Evolutionary conservation across 2,329 filamentous ascomycete species (phyloP).

Genomic region (Arthroderma sp.): DNA sequence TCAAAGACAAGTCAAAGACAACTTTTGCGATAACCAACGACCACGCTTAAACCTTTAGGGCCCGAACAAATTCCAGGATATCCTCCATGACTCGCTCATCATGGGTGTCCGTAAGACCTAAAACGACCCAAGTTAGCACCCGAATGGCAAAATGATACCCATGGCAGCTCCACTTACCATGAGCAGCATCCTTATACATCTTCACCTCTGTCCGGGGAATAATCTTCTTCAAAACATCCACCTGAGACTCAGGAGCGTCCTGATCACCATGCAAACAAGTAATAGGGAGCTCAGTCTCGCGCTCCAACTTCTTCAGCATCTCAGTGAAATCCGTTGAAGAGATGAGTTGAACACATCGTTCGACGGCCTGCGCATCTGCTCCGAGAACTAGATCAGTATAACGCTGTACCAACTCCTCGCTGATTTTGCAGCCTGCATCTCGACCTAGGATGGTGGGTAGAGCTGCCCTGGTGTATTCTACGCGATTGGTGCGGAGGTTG

Average conservation of each 20-base stretch:
- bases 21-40: background rate
- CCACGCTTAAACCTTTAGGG: background rate
- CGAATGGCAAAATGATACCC: background rate
- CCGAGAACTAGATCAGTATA: constrained; percentile 18
- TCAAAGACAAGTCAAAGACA: too few relatives aligned
- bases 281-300: constrained; percentile 14
- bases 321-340: constrained; percentile 19
- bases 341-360: constrained; percentile 22
- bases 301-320: constrained; percentile 15
- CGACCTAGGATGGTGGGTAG: constrained; percentile 18
- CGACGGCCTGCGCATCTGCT: constrained; percentile 21
- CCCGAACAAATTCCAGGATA: constrained; percentile 5
- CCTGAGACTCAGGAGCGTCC: constrained; percentile 19
- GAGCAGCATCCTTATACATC: constrained; percentile 20
- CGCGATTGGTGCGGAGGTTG: constrained; percentile 17
- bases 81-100: constrained; percentile 1
- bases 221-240: constrained; percentile 18
- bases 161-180: constrained; percentile 14
- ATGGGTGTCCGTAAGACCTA: constrained; percentile 5
- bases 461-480: constrained; percentile 15
- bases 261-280: constrained; percentile 21
- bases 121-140: background rate
- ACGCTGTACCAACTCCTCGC: constrained; percentile 14
- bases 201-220: constrained; percentile 18
- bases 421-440: constrained; percentile 14